Base-by-base conservation (phyloP, 768 basidiomycete genomes). In the Trametes cingulata region DNA sequence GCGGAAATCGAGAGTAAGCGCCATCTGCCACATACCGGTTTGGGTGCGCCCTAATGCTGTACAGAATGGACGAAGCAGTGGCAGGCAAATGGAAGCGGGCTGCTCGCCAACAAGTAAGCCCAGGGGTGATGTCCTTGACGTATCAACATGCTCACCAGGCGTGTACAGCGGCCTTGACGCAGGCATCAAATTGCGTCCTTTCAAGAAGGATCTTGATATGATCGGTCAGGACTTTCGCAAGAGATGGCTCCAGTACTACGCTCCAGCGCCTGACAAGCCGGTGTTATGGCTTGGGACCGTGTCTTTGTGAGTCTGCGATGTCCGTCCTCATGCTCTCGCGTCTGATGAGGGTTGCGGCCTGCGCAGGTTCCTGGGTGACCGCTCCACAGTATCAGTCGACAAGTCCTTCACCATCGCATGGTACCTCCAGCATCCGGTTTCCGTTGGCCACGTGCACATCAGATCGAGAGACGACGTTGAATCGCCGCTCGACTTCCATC, bases 191-290 rank as follows among this genome's bases (percentile, higher is more conserved):
- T 10, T 33, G 29, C 29, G 46, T 33, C 29, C 14, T 29, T 10
- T 33, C 35, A 29, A 13, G 33, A 6, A 19, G 25, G 48, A 33
- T 15, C 17, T 46, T 27, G 48, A 15, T 29, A 13, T 49, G 4
- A 49, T 29, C 6, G 45, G 22, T 24, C 24, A 20, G 29, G 29
- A 33, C 29, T 33, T 33, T 10, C 29, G 29, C 29, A 33, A 33
- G 29, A 33, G 29, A 10, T 33, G 36, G 13, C 71, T 77, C 6
- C 67, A 70, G 13, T 82, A 80, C 67, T 87, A 82, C 43, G 78
- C 70, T 27, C 70, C 74, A 27, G 75, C 74, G 2, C 79, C 81
- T 0, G 86, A 87, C 65, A 86, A 86, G 65, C 77, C 84, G 10
- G 79, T 83, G 3, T 65, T 80, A 60, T 73, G 78, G 42, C 65